Evolutionary conservation across 805 yeast species (phyloP).

Genomic region (Hanseniaspora mollemarum): DNA sequence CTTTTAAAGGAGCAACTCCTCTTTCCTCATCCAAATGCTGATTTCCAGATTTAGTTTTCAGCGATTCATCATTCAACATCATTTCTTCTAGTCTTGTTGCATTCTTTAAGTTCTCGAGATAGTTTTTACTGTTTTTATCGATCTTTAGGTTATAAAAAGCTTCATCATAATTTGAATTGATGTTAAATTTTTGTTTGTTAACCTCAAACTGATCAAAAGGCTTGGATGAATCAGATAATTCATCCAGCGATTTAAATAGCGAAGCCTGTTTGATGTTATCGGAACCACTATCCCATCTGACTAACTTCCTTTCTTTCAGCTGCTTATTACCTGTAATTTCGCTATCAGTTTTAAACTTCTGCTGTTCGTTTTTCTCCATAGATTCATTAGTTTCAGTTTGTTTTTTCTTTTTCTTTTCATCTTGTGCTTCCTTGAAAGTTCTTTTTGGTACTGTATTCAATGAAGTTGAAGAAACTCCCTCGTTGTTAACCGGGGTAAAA

Average conservation of each 20-base stretch:
- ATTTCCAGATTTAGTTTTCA: constrained; percentile 51
- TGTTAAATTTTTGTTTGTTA: constrained; percentile 82
- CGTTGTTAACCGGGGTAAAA: not conserved
- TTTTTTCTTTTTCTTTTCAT: constrained; percentile 10
- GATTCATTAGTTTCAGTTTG: not conserved
- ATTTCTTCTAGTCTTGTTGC: constrained; percentile 73
- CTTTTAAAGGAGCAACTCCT: constrained; percentile 39
- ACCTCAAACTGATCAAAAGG: constrained; percentile 91
- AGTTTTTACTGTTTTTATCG: constrained; percentile 63
- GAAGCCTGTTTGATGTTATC: constrained; percentile 24
- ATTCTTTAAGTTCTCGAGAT: constrained; percentile 44
- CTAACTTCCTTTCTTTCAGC: constrained; percentile 57
- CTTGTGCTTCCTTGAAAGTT: constrained; percentile 10
- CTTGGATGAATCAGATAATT: constrained; percentile 21
- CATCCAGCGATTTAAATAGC: constrained; percentile 31
- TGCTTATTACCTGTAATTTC: constrained; percentile 55
- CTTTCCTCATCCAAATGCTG: constrained; percentile 86
- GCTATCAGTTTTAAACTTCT: constrained; percentile 64
- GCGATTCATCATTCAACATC: constrained; percentile 75
- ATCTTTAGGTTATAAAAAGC: constrained; percentile 73
- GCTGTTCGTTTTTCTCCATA: not conserved
- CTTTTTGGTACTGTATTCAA: constrained; percentile 7
- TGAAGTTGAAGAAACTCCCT: constrained; percentile 2
- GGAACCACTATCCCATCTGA: constrained; percentile 50
- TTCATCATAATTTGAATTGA: constrained; percentile 72